These are phyloP conservation scores for Rhizomucor pusillus DNA, from an alignment of 371 early-diverging fungal species.

Conservation along the genomic window DNA sequence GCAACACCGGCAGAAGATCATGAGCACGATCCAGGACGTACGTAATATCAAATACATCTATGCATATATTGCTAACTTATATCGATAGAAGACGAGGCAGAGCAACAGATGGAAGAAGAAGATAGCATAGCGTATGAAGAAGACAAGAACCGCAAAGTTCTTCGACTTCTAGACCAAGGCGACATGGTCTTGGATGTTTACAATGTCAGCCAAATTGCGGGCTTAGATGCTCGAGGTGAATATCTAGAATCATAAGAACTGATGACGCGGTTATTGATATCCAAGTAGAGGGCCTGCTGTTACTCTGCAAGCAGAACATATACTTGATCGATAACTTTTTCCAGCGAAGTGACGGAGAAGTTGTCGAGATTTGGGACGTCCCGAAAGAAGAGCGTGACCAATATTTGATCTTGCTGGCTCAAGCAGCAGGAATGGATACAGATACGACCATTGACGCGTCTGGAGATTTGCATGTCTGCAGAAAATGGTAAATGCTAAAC, in stretches of 20 bases:
- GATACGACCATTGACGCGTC: constrained; percentile 41
- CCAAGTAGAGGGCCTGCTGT: constrained; percentile 68
- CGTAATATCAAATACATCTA: too few relatives aligned
- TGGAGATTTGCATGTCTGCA: constrained; percentile 57
- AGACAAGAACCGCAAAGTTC: constrained; percentile 71
- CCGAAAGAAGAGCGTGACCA: constrained; percentile 71
- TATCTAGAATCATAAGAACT: background rate
- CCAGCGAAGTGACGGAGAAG: constrained; percentile 67
- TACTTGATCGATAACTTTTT: constrained; percentile 80
- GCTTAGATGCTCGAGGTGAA: constrained; percentile 66
- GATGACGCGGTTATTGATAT: background rate
- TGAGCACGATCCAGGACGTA: too few relatives aligned
- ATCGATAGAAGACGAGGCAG: too few relatives aligned
- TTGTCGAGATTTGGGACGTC: constrained; percentile 75
- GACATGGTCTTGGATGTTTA: constrained; percentile 73
- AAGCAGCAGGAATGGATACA: constrained; percentile 55
- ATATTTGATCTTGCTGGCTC: constrained; percentile 57
- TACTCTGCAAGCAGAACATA: constrained; percentile 71
- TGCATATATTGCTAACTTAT: too few relatives aligned
- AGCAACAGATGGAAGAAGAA: constrained; percentile 29
- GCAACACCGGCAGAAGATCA: too few relatives aligned
- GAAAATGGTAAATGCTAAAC: constrained; percentile 55
- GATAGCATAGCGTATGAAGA: constrained; percentile 61
- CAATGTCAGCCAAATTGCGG: constrained; percentile 72
- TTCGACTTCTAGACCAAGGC: constrained; percentile 67